Percentiles rank a stretch among this genome's conserved stretches.
Conservation (phyloP, 2,329 filamentous ascomycete species). For the Aspergillus nomiae region DNA sequence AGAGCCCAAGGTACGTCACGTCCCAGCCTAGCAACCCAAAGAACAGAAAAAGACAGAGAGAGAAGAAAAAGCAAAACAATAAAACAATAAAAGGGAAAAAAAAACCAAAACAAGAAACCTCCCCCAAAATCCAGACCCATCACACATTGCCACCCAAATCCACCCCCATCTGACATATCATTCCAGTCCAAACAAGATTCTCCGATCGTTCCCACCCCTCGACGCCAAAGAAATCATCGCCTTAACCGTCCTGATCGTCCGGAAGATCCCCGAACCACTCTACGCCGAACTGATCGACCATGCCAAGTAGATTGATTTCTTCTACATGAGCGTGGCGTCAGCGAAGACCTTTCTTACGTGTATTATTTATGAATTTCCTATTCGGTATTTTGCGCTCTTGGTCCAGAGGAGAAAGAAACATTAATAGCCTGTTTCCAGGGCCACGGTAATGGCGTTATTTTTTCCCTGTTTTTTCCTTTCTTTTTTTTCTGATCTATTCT, state of each 20-base stretch:
- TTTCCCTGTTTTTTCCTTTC: not conserved
- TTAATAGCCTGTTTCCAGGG: not conserved
- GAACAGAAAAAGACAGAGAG: not conserved
- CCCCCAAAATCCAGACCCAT: not conserved
- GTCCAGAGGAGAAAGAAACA: not conserved
- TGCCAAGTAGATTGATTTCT: slow-evolving; percentile 54
- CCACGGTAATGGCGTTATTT: not conserved
- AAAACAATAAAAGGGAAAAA: not conserved
- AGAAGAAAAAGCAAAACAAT: not conserved
- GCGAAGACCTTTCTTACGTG: not conserved
- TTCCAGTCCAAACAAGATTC: slow-evolving; percentile 81
- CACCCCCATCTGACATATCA: slow-evolving; percentile 14
- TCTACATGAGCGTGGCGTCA: not conserved
- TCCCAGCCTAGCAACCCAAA: slow-evolving; percentile 1
- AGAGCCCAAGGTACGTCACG: slow-evolving; percentile 72
- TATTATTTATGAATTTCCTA: slow-evolving; percentile 10
- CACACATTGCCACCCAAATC: not conserved
- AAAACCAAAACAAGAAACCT: not conserved
- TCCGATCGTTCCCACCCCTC: slow-evolving; percentile 83
- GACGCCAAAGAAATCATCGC: slow-evolving; percentile 82
- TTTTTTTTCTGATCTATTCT: not conserved
- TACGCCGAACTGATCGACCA: slow-evolving; percentile 89
- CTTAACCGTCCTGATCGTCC: slow-evolving; percentile 81
- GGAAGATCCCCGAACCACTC: slow-evolving; percentile 85
- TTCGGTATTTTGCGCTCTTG: not conserved